phyloP scores from a whole-genome alignment of 306 rosid genomes.

The Vicia villosa region DNA sequence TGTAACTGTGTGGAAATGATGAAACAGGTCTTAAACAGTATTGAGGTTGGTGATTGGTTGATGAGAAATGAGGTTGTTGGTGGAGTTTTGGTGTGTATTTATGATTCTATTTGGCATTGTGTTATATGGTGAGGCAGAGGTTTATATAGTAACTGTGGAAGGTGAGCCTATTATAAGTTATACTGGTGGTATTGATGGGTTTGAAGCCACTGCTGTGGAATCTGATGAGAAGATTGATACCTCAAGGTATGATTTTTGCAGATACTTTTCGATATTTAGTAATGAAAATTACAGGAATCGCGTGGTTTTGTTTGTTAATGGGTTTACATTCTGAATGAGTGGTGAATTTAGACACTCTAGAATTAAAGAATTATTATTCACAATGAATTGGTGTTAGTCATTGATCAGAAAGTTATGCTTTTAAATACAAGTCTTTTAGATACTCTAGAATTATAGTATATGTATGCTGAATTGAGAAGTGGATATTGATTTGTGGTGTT shows the following conservation, averaged over 20 bases:
- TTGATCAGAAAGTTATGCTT: too few relatives aligned
- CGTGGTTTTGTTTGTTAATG: too few relatives aligned
- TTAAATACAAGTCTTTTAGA: too few relatives aligned
- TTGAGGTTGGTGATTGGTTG: conserved; percentile 39
- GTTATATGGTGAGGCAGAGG: conserved; percentile 59
- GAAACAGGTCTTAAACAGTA: conserved; percentile 42
- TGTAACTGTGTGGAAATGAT: conserved; percentile 25
- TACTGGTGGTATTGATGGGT: conserved; percentile 63
- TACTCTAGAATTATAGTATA: too few relatives aligned
- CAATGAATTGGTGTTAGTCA: too few relatives aligned
- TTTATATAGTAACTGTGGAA: conserved; percentile 83
- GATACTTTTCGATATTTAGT: background rate
- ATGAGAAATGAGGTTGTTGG: conserved; percentile 52
- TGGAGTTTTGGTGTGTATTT: conserved; percentile 42
- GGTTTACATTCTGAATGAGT: conserved; percentile 11
- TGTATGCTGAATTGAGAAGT: conserved; percentile 16
- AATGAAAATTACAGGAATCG: background rate
- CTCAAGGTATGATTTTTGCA: conserved; percentile 57
- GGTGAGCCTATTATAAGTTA: conserved; percentile 95
- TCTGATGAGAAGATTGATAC: conserved; percentile 50
- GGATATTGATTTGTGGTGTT: conserved; percentile 13
- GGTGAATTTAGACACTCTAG: conserved; percentile 8
- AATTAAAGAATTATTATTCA: background rate
- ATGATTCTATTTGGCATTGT: conserved; percentile 43
- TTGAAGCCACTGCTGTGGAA: conserved; percentile 51